Conservation (phyloP, 768 basidiomycete genomes). For the Mycena galopus region DNA sequence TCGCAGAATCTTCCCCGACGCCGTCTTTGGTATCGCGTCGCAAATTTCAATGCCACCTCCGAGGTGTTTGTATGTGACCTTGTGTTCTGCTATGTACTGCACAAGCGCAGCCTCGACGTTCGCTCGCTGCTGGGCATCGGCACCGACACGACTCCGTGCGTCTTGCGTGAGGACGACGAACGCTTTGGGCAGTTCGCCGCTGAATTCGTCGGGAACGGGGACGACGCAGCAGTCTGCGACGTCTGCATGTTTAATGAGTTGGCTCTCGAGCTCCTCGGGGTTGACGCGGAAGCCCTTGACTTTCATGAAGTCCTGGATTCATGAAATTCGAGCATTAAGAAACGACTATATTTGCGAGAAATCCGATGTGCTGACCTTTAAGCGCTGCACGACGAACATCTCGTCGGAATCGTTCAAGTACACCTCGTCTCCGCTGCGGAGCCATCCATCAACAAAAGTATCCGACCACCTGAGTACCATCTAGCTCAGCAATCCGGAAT, state of each 20-base stretch:
- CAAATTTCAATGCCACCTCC: slow-evolving; percentile 55
- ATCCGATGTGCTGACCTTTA: slow-evolving; percentile 54
- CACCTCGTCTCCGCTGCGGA: slow-evolving; percentile 63
- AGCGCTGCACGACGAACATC: slow-evolving; percentile 63
- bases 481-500: neutral
- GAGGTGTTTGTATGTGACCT: slow-evolving; percentile 58
- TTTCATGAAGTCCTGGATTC: slow-evolving; percentile 58
- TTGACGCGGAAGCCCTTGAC: slow-evolving; percentile 39
- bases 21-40: slow-evolving; percentile 29
- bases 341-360: no score
- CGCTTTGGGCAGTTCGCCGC: slow-evolving; percentile 62
- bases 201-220: slow-evolving; percentile 60
- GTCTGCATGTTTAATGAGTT: slow-evolving; percentile 51
- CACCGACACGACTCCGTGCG: slow-evolving; percentile 37
- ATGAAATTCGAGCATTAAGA: slow-evolving; percentile 37
- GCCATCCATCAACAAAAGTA: slow-evolving; percentile 60
- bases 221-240: slow-evolving; percentile 57
- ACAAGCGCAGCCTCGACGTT: neutral
- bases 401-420: slow-evolving; percentile 56
- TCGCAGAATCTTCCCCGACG: slow-evolving; percentile 2
- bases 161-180: slow-evolving; percentile 57
- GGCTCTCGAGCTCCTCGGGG: slow-evolving; percentile 42
- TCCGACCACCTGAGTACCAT: slow-evolving; percentile 11
- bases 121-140: neutral
- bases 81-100: slow-evolving; percentile 1